phyloP scores from a whole-genome alignment of 2,329 filamentous ascomycete genomes.

The Nigrospora oryzae region DNA sequence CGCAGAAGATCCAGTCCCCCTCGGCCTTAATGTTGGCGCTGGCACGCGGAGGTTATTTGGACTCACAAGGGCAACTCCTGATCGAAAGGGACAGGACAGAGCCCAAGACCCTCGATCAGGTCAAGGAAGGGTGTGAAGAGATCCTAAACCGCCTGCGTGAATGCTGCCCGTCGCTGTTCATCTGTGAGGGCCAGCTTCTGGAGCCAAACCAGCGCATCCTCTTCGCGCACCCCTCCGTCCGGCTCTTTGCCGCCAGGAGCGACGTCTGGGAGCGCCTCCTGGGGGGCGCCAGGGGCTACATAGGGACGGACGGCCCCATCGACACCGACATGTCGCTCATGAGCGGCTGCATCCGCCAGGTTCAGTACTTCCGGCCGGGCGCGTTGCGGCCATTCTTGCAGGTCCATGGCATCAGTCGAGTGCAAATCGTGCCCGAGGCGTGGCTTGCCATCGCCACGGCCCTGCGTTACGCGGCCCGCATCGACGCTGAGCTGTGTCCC shows the following conservation, averaged over 20 bases:
- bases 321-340: background rate
- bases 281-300: no score
- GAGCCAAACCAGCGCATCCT: background rate
- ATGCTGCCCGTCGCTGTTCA: background rate
- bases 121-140: no score
- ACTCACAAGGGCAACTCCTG: background rate
- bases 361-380: background rate
- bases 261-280: background rate
- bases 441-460: conserved; percentile 20
- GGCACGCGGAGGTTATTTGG: background rate
- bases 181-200: background rate
- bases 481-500: conserved; percentile 11
- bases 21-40: background rate
- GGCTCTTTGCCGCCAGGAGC: background rate
- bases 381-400: background rate
- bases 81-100: background rate
- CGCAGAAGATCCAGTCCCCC: background rate
- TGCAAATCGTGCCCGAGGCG: conserved; percentile 11
- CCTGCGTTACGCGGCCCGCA: conserved; percentile 17
- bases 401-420: background rate
- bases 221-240: background rate
- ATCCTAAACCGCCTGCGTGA: background rate
- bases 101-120: background rate
- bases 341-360: background rate
- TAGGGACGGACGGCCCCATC: background rate